Evolutionary conservation across 2,329 filamentous ascomycete genomes (phyloP), one percentile per base, ranked within the genome.

Genomic region (Blastomyces parvus): DNA sequence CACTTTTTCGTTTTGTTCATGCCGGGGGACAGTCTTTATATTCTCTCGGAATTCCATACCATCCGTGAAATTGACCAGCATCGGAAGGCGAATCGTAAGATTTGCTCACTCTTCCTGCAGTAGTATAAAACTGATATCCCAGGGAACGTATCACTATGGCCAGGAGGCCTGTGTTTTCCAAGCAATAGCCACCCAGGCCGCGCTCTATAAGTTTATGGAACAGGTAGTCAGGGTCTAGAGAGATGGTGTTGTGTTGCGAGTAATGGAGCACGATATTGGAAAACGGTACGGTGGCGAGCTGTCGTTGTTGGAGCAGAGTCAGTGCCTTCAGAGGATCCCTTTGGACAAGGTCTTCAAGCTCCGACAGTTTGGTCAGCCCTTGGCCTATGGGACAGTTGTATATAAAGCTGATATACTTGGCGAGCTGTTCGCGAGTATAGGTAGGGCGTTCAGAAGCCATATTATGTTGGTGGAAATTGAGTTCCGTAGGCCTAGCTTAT

Each of bases 141-240:
- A 86, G 68, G 0, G 78, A 81, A 52, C 77, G 74, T 56, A 86
- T 69, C 14, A 85, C 73, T 3, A 77, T 78, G 7, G 77, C 79
- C 64, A 86, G 81, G 40, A 86, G 72, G 3, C 74, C 72, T 56
- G 84, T 84, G 66, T 81, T 83, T 71, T 86, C 83, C 82, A 86
- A 84, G 69, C 84, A 86, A 65, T 85, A 85, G 1, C 84, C 84
- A 33, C 84, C 83, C 40, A 82, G 71, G 5, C 77, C 76, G 57
- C 79, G 72, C 56, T 72, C 75, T 0, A 82, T 79, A 42, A 86
- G 76, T 69, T 86, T 86, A 52, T 78, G 74, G 69, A 79, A 86
- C 7, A 86, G 70, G 3, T 74, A 72, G 27, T 81, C 71, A 0
- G 80, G 76, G 59, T 84, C 76, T 48, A 84, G 72, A 1, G 78